These are phyloP conservation scores for Selaginella moellendorffii DNA, from an alignment of 75 land plant species.

Conservation along the genomic window DNA sequence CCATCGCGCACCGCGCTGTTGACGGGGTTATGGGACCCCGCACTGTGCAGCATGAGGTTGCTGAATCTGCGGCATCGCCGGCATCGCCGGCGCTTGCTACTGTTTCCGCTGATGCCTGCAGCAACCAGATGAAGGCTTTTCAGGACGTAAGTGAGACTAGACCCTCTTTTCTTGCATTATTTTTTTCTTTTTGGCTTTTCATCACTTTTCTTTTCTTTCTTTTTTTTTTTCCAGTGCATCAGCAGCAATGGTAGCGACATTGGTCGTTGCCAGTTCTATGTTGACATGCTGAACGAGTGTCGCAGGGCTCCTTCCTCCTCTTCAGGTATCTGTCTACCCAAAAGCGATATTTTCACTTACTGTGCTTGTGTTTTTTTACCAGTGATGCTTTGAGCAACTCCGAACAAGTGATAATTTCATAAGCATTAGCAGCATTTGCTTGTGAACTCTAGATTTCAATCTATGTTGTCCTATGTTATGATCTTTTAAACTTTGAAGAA, in stretches of 20 bases:
- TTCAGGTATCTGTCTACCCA: no score
- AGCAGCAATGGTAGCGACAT: constrained; percentile 55
- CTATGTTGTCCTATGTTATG: no score
- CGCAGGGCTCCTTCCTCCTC: constrained; percentile 35
- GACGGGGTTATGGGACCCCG: constrained; percentile 85
- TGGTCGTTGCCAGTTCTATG: constrained; percentile 81
- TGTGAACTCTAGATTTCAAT: no score
- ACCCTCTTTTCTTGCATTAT: background rate
- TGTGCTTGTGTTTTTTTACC: no score
- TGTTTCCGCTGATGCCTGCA: constrained; percentile 45
- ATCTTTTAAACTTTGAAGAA: no score
- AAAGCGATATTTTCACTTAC: no score
- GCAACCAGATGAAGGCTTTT: constrained; percentile 57
- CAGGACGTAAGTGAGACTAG: constrained; percentile 45
- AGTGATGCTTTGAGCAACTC: no score
- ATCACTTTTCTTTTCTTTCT: background rate
- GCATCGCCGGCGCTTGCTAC: constrained; percentile 25
- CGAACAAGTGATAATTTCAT: no score
- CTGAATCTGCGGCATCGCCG: background rate
- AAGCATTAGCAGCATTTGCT: no score
- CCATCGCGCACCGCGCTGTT: constrained; percentile 85
- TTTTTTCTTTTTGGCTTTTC: background rate
- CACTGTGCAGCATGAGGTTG: constrained; percentile 63
- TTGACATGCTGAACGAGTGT: constrained; percentile 87
- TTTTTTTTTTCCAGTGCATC: constrained; percentile 39